These are phyloP conservation scores for Lactifluus volemus DNA, from an alignment of 768 basidiomycete species.

Conservation along the genomic window DNA sequence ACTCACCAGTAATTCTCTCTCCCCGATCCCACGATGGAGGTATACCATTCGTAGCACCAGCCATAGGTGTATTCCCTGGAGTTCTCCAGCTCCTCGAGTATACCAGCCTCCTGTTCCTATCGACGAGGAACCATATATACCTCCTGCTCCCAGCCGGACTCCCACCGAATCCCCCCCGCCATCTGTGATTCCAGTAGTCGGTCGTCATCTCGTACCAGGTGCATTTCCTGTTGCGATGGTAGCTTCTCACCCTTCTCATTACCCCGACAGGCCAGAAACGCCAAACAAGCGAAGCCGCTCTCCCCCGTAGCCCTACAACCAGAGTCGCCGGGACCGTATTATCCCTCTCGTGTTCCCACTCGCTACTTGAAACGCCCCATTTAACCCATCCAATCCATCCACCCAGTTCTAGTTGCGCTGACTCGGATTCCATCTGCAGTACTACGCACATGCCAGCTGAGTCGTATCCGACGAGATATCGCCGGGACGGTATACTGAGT, in stretches of 20 bases:
- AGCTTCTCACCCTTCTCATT: neutral
- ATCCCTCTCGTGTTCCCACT: neutral
- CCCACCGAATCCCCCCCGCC: neutral
- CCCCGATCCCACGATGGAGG: neutral
- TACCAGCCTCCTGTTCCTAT: slow-evolving; percentile 11
- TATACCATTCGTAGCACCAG: neutral
- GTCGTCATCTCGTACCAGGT: neutral
- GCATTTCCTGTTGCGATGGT: neutral
- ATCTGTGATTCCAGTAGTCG: slow-evolving; percentile 1
- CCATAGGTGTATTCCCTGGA: neutral
- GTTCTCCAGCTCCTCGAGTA: neutral
- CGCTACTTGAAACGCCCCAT: neutral
- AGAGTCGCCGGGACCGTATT: neutral
- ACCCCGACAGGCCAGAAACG: neutral
- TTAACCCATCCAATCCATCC: neutral
- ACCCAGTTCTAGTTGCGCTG: neutral
- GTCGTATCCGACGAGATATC: neutral
- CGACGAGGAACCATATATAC: slow-evolving; percentile 1
- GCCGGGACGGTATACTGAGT: neutral
- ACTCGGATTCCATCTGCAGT: neutral
- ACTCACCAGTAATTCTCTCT: slow-evolving; percentile 12
- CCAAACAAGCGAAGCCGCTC: neutral
- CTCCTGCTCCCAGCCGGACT: neutral
- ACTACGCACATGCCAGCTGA: neutral
- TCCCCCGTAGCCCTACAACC: neutral